Conservation (phyloP, 805 yeast species). For the Trichomonascus vanleenenianus region DNA sequence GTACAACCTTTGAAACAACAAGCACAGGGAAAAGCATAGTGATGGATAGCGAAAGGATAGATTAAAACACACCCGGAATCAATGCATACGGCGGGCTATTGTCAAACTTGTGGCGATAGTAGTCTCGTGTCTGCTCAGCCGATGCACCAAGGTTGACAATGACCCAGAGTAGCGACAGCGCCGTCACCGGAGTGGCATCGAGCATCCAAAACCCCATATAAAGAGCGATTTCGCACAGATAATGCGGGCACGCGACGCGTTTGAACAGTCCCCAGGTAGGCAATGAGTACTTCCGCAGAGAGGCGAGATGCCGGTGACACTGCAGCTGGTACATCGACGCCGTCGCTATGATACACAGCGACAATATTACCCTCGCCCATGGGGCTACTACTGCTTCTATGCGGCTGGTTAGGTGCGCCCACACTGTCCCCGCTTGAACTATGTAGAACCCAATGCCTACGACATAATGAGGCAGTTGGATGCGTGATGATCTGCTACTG, state of each 20-base stretch:
- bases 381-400: neutral
- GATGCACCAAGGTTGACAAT: slow-evolving; percentile 40
- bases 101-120: slow-evolving; percentile 30
- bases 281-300: slow-evolving; percentile 43
- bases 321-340: slow-evolving; percentile 39
- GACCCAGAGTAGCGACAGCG: slow-evolving; percentile 26
- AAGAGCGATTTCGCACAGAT: slow-evolving; percentile 48
- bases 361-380: neutral
- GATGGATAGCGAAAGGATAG: too few species aligned
- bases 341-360: slow-evolving; percentile 2
- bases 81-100: slow-evolving; percentile 12
- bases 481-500: slow-evolving; percentile 36
- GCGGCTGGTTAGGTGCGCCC: neutral
- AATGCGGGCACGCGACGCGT: slow-evolving; percentile 51
- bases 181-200: slow-evolving; percentile 12
- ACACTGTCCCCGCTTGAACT: slow-evolving; percentile 7
- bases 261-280: slow-evolving; percentile 40
- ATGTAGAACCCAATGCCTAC: slow-evolving; percentile 48
- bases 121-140: slow-evolving; percentile 40
- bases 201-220: slow-evolving; percentile 31
- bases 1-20: too few species aligned
- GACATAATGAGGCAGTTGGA: slow-evolving; percentile 51
- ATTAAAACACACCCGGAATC: slow-evolving; percentile 15
- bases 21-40: too few species aligned
- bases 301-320: slow-evolving; percentile 44